Conservation (phyloP, 805 yeast genomes). For the Blastobotrys mokoenaii region DNA sequence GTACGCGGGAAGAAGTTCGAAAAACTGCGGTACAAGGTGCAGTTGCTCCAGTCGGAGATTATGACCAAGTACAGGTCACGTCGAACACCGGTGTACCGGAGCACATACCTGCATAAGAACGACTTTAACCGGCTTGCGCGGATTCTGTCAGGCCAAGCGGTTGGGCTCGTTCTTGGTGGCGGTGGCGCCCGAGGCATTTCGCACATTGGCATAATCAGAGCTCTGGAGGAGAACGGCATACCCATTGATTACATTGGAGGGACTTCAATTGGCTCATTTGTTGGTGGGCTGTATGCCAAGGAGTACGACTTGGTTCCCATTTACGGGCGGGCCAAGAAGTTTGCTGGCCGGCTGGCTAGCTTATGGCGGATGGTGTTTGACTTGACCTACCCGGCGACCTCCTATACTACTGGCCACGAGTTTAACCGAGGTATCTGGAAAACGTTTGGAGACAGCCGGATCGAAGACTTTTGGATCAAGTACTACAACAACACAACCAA, state of each 20-base stretch:
- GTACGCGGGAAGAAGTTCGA: conserved; percentile 10
- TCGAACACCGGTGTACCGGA: conserved; percentile 25
- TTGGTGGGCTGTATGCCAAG: conserved; percentile 90
- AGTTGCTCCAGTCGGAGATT: conserved; percentile 25
- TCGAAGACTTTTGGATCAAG: conserved; percentile 92
- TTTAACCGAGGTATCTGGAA: conserved; percentile 98
- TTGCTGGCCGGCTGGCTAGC: conserved; percentile 73
- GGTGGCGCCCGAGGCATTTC: conserved; percentile 96
- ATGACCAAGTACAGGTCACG: conserved; percentile 23
- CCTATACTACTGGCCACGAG: conserved; percentile 95
- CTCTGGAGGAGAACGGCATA: conserved; percentile 83
- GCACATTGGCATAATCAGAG: conserved; percentile 85
- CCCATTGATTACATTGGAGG: conserved; percentile 95
- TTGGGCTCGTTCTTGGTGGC: conserved; percentile 92
- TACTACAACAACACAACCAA: conserved; percentile 89
- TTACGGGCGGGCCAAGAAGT: conserved; percentile 81
- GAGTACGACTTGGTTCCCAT: conserved; percentile 89
- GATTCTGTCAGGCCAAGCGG: conserved; percentile 82
- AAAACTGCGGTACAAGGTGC: conserved; percentile 25
- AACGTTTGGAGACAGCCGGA: conserved; percentile 81
- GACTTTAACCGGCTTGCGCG: conserved; percentile 89
- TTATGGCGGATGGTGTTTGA: conserved; percentile 80
- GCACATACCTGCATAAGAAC: conserved; percentile 55
- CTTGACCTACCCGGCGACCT: conserved; percentile 85
- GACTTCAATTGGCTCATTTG: conserved; percentile 91